Percentiles rank a stretch among this genome's conserved stretches.
Conservation (phyloP, 2,329 filamentous ascomycete species). For the Xylaria sp. region DNA sequence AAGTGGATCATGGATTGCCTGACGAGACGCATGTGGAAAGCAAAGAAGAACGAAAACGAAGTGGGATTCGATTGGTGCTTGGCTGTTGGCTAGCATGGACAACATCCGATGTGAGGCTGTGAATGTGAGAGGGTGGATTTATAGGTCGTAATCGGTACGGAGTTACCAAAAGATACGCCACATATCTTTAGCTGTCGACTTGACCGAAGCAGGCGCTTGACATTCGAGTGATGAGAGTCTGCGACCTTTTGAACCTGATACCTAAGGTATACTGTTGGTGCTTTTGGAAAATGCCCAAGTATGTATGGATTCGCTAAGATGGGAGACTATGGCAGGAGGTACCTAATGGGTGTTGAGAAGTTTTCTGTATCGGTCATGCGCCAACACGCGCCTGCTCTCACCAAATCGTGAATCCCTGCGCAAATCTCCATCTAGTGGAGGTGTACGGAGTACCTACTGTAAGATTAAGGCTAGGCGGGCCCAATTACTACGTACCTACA, state of each 20-base stretch:
- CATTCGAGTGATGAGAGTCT: constrained; percentile 2
- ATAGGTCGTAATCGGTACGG: constrained; percentile 5
- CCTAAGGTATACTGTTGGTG: neutral
- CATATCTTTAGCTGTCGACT: constrained; percentile 5
- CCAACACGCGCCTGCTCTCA: constrained; percentile 22
- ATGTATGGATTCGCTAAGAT: neutral
- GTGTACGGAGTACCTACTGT: neutral
- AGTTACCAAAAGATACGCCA: neutral
- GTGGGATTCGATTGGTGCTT: neutral
- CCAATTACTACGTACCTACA: neutral
- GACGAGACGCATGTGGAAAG: neutral
- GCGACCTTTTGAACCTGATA: neutral
- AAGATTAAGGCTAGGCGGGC: neutral
- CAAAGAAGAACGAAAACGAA: neutral
- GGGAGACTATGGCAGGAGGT: neutral
- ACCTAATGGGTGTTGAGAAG: neutral
- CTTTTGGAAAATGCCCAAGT: neutral
- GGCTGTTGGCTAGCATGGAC: neutral
- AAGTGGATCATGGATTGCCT: constrained; percentile 33
- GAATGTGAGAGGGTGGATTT: neutral
- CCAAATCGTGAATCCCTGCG: constrained; percentile 29
- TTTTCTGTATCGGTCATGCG: constrained; percentile 2
- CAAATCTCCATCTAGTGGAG: neutral
- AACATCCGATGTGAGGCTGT: neutral
- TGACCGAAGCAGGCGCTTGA: neutral